phyloP scores from a whole-genome alignment of 306 rosid genomes.

The Canavalia gladiata region DNA sequence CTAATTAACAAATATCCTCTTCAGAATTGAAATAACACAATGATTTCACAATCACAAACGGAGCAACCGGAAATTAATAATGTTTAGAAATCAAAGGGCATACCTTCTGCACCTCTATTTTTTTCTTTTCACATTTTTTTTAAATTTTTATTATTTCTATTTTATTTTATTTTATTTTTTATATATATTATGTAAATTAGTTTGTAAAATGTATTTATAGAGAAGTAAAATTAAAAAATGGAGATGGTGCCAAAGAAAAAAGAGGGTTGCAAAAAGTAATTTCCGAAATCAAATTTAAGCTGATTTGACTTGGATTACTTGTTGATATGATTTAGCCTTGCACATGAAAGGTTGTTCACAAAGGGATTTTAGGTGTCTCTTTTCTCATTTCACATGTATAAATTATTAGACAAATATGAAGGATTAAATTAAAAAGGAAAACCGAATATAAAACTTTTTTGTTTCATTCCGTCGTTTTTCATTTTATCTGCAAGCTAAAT shows the following conservation, averaged over 20 bases:
- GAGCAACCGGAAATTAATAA: not conserved
- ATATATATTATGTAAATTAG: too few relatives aligned
- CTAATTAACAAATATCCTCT: not conserved
- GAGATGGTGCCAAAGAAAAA: too few relatives aligned
- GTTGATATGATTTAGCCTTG: not conserved
- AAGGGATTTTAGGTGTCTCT: not conserved
- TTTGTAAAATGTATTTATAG: too few relatives aligned
- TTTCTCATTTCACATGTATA: not conserved
- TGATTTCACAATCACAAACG: not conserved
- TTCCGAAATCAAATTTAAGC: not conserved
- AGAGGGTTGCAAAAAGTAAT: too few relatives aligned
- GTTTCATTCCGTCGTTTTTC: not conserved
- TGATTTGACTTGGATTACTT: slow-evolving; percentile 7
- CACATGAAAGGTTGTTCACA: slow-evolving; percentile 10
- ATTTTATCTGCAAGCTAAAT: not conserved
- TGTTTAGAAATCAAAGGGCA: not conserved
- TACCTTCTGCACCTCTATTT: too few relatives aligned
- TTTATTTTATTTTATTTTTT: too few relatives aligned
- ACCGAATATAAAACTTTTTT: too few relatives aligned
- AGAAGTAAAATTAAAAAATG: too few relatives aligned
- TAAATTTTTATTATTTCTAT: too few relatives aligned
- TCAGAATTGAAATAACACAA: not conserved
- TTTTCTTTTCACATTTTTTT: too few relatives aligned
- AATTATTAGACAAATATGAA: not conserved
- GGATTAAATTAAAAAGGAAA: too few relatives aligned